These are phyloP conservation scores for Heterococcus sp. DNA, from an alignment of 108 stramenopile genomes.

Conservation along the genomic window DNA sequence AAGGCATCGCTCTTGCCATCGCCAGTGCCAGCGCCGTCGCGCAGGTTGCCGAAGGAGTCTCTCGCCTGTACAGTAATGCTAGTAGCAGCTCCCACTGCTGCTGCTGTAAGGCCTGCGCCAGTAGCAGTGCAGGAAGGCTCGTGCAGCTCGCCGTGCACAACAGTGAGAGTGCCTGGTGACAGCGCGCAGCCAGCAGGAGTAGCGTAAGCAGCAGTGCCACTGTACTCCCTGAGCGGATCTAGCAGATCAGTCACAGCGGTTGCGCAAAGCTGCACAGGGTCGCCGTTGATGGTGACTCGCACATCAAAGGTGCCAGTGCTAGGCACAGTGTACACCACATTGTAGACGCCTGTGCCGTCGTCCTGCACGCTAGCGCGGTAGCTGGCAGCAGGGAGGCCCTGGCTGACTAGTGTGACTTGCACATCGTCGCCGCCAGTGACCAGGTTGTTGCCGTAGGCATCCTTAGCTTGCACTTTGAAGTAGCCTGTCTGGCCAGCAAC, in stretches of 20 bases:
- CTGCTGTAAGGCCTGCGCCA: neutral
- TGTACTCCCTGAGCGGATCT: slow-evolving; percentile 63
- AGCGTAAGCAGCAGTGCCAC: slow-evolving; percentile 60
- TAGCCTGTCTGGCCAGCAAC: slow-evolving; percentile 66
- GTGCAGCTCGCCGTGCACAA: slow-evolving; percentile 70
- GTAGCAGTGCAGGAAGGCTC: slow-evolving; percentile 56
- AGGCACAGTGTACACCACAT: slow-evolving; percentile 69
- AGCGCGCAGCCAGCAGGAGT: slow-evolving; percentile 59
- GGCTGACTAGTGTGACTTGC: slow-evolving; percentile 43
- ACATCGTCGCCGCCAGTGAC: slow-evolving; percentile 65
- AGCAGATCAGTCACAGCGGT: slow-evolving; percentile 42
- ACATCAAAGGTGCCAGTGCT: slow-evolving; percentile 66
- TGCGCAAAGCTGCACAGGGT: slow-evolving; percentile 58
- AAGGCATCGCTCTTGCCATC: slow-evolving; percentile 55
- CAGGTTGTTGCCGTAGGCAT: slow-evolving; percentile 73
- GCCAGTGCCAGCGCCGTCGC: slow-evolving; percentile 52
- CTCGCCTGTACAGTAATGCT: slow-evolving; percentile 63
- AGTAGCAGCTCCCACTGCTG: slow-evolving; percentile 10
- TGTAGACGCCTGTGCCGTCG: slow-evolving; percentile 67
- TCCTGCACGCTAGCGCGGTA: slow-evolving; percentile 65
- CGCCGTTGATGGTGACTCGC: slow-evolving; percentile 55
- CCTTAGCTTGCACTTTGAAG: slow-evolving; percentile 72
- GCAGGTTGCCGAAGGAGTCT: slow-evolving; percentile 75
- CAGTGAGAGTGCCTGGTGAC: slow-evolving; percentile 43
- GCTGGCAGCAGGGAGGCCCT: slow-evolving; percentile 15